Evolutionary conservation across 2,329 filamentous ascomycete species (phyloP), one percentile per base, ranked within the genome.

Genomic region (Colletotrichum tropicale): DNA sequence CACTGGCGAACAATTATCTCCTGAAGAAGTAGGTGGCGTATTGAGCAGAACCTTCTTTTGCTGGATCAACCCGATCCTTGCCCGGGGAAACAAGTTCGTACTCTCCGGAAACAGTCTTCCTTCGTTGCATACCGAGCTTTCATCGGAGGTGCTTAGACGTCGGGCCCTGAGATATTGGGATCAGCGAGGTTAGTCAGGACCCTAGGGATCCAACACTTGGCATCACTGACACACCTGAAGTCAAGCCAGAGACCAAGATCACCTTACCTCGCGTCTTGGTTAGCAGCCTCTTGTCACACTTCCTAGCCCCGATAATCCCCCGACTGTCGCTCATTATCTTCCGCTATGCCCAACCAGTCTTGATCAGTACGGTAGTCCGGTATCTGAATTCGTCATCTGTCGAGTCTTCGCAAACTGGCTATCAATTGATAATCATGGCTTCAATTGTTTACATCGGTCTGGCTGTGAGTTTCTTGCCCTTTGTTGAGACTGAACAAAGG

Each of bases 11-110:
- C 55, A 62, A 28, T 16, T 3, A 2, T 30, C 55, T 8, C 72
- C 72, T 6, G 72, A 75, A 48, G 16, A 75, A 26, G 6, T 48
- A 16, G 38, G 26, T 18, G 30, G 24, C n/a, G 30, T 72, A 6
- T 9, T 75, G 4, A 48, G 32, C 30, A 52, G 36, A 10, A 55
- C 26, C 1, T 72, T 75, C 24, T 67, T 75, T 5, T 71, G 72
- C 56, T 75, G 72, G 69, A 75, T 72, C 30, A 75, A 75, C 16
- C 15, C 72, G 10, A 72, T 72, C 10, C 15, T 75, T 4, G 52
- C 18, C 5, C 18, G 6, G 2, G 72, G 69, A 24, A 55, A 72
- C 61, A 30, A 18, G 5, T 30, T 21, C 12, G 28, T 75, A 24
- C 61, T 75, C 5, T 28, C 38, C 1, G 69, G 16, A 36, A 69